Evolutionary conservation across 352 stramenopile species (phyloP).

Genomic region (Thalassiosira livingstoniorum): DNA sequence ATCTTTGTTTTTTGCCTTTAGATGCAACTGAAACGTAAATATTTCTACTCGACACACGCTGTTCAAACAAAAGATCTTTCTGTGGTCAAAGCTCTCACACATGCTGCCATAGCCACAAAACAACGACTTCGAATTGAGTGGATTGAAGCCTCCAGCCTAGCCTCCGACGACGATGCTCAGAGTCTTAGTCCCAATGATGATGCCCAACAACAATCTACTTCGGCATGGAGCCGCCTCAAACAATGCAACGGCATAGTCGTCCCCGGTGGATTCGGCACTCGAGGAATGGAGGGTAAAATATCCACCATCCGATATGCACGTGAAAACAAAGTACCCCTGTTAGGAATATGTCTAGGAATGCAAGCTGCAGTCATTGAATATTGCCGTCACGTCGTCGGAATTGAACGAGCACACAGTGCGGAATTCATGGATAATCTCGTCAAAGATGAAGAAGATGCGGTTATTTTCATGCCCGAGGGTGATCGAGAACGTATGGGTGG

Average conservation of each 20-base stretch:
- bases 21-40: not conserved
- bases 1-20: not conserved
- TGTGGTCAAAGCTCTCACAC: slow-evolving; percentile 91
- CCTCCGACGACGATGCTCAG: slow-evolving; percentile 51
- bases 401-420: slow-evolving; percentile 91
- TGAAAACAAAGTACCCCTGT: slow-evolving; percentile 92
- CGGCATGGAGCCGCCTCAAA: slow-evolving; percentile 90
- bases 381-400: slow-evolving; percentile 90
- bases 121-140: slow-evolving; percentile 92
- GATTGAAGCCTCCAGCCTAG: slow-evolving; percentile 92
- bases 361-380: slow-evolving; percentile 92
- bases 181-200: slow-evolving; percentile 87
- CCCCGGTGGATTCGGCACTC: slow-evolving; percentile 93
- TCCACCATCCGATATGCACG: slow-evolving; percentile 91
- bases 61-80: slow-evolving; percentile 62
- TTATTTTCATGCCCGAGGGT: slow-evolving; percentile 96
- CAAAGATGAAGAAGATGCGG: slow-evolving; percentile 76
- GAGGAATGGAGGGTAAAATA: slow-evolving; percentile 94
- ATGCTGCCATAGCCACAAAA: slow-evolving; percentile 93
- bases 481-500: slow-evolving; percentile 91
- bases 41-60: not conserved
- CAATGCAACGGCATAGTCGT: slow-evolving; percentile 88
- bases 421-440: slow-evolving; percentile 86
- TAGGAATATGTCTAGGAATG: slow-evolving; percentile 96
- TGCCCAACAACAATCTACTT: slow-evolving; percentile 63